These are phyloP conservation scores for Pestalotiopsis sp. DNA, from an alignment of 2,329 filamentous ascomycete genomes.

Conservation along the genomic window DNA sequence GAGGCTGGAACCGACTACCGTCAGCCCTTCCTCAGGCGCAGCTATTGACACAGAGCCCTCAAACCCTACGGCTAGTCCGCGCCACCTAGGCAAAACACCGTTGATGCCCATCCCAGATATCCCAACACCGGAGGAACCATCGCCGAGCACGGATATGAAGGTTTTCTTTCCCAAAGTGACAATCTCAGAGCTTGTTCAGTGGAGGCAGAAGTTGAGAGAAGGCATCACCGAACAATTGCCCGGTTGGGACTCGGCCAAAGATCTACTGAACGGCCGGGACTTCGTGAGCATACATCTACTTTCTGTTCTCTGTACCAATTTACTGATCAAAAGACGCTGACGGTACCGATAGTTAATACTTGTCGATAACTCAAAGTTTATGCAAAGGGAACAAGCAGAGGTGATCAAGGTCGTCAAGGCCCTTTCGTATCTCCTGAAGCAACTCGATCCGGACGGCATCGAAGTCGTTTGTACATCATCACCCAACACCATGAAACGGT, in stretches of 20 bases:
- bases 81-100: too few relatives aligned
- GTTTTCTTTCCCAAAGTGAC: not conserved
- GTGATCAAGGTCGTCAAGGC: not conserved
- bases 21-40: not conserved
- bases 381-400: not conserved
- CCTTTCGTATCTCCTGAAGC: not conserved
- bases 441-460: not conserved
- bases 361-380: not conserved
- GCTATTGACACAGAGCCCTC: rapidly evolving
- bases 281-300: too few relatives aligned
- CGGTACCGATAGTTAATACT: not conserved
- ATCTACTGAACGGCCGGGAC: not conserved
- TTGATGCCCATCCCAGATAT: too few relatives aligned
- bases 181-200: too few relatives aligned
- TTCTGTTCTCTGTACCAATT: too few relatives aligned
- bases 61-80: too few relatives aligned
- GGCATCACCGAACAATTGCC: too few relatives aligned
- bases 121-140: too few relatives aligned
- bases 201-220: too few relatives aligned
- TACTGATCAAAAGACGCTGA: too few relatives aligned
- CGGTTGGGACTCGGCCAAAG: not conserved
- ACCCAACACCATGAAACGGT: not conserved
- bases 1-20: too few relatives aligned
- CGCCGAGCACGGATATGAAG: not conserved
- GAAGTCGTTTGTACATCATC: not conserved